Evolutionary conservation across 1,284 basidiomycete species (phyloP).

Genomic region (Trichosporon sp.): DNA sequence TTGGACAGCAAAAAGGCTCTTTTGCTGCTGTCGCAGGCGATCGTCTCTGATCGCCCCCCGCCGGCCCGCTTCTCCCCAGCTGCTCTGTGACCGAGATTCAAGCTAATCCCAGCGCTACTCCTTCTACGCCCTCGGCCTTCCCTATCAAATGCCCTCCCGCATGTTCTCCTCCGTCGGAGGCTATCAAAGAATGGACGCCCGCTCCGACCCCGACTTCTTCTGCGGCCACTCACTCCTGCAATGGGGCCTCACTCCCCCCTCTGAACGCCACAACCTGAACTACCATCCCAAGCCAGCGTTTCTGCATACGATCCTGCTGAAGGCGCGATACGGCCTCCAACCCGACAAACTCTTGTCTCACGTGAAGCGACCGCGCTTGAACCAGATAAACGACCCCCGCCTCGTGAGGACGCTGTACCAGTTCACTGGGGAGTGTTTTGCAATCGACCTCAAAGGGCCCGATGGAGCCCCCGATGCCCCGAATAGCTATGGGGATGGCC

Average conservation of each 20-base stretch:
- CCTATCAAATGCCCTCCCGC: conserved; percentile 47
- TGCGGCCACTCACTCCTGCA: conserved; percentile 45
- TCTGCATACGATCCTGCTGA: conserved; percentile 50
- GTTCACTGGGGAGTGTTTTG: conserved; percentile 44
- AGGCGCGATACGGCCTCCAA: conserved; percentile 43
- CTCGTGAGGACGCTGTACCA: conserved; percentile 43
- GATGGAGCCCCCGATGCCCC: conserved; percentile 34
- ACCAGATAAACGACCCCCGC: conserved; percentile 37
- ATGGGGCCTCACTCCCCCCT: conserved; percentile 42
- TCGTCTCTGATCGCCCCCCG: too few species aligned
- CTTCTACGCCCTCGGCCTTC: conserved; percentile 49
- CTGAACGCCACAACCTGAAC: conserved; percentile 28
- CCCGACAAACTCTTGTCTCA: conserved; percentile 44
- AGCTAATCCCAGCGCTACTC: conserved; percentile 40
- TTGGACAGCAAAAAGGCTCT: too few species aligned
- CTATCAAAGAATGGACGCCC: conserved; percentile 35
- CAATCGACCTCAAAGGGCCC: conserved; percentile 41
- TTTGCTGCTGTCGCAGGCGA: too few species aligned
- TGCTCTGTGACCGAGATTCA: background rate
- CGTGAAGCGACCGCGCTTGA: conserved; percentile 34
- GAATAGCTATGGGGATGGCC: conserved; percentile 38
- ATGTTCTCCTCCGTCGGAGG: conserved; percentile 44
- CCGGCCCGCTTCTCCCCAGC: too few species aligned
- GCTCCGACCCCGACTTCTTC: conserved; percentile 31
- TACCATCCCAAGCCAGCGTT: conserved; percentile 49